Conservation (phyloP, 306 rosid genomes). For the Sphenostylis stenocarpa region DNA sequence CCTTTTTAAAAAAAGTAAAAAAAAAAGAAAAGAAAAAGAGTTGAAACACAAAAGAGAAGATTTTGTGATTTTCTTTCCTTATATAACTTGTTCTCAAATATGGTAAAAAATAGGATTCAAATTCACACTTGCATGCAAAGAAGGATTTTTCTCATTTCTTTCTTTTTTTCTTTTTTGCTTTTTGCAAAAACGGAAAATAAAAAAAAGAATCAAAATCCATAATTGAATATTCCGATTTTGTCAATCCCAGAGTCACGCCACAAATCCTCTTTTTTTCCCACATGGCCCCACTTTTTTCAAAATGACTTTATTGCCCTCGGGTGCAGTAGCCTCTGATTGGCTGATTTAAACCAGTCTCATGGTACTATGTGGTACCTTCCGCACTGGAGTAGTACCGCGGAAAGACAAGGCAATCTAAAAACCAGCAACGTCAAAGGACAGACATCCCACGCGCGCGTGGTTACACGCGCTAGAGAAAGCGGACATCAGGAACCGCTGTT, state of each 20-base stretch:
- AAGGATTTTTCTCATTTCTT: not conserved
- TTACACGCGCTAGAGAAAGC: conserved; percentile 25
- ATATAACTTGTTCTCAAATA: not conserved
- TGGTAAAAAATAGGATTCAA: not conserved
- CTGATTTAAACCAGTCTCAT: not conserved
- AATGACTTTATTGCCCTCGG: not conserved
- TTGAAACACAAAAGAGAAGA: not conserved
- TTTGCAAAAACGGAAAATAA: not conserved
- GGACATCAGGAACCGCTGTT: conserved; percentile 39
- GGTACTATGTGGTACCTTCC: not conserved
- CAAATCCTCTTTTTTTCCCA: not conserved
- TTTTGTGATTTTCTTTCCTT: conserved; percentile 34
- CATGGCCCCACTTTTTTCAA: not conserved
- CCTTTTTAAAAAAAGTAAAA: not conserved
- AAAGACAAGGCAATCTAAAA: not conserved
- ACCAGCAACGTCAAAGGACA: not conserved
- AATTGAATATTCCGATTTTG: conserved; percentile 20
- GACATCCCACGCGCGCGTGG: conserved; percentile 25
- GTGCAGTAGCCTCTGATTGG: not conserved
- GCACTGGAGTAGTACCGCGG: not conserved
- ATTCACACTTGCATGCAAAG: not conserved
- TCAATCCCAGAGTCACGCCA: not conserved
- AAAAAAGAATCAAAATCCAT: not conserved
- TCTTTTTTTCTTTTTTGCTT: not conserved
- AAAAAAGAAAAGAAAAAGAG: not conserved